Percentiles rank a stretch among this genome's conserved stretches.
Evolutionary conservation across 371 early-diverging fungal species (phyloP).

Genomic region (Zychaea mexicana): DNA sequence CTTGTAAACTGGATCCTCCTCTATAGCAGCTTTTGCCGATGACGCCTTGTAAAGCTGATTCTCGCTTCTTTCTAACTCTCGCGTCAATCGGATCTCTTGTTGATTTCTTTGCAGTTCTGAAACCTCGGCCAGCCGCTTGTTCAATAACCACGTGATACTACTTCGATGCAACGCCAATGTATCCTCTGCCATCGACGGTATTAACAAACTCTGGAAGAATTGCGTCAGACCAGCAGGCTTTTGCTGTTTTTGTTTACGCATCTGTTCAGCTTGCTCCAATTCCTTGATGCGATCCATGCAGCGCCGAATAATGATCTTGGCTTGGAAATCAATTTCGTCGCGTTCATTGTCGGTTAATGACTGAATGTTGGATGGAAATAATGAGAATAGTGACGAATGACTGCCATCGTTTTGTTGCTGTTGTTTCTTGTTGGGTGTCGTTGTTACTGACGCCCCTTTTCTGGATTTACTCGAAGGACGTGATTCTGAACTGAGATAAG

Average conservation of each 20-base stretch:
- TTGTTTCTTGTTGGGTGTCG: background rate
- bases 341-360: conserved; percentile 52
- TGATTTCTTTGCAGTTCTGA: conserved; percentile 56
- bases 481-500: conserved; percentile 41
- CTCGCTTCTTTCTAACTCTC: conserved; percentile 55
- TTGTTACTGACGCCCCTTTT: conserved; percentile 1
- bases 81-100: conserved; percentile 51
- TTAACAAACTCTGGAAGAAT: conserved; percentile 21
- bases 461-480: conserved; percentile 2
- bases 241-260: conserved; percentile 19
- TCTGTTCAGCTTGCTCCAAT: conserved; percentile 47
- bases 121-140: conserved; percentile 53
- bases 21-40: background rate
- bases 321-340: conserved; percentile 64
- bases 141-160: conserved; percentile 55
- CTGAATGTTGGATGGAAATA: conserved; percentile 34
- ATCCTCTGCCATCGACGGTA: conserved; percentile 28
- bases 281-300: conserved; percentile 56
- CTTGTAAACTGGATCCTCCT: background rate
- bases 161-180: conserved; percentile 50
- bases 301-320: conserved; percentile 54
- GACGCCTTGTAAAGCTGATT: conserved; percentile 32
- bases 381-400: conserved; percentile 33
- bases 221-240: conserved; percentile 20
- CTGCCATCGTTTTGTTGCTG: background rate